Conservation (phyloP, 2,329 filamentous ascomycete species). For the Colletotrichum magnum region DNA sequence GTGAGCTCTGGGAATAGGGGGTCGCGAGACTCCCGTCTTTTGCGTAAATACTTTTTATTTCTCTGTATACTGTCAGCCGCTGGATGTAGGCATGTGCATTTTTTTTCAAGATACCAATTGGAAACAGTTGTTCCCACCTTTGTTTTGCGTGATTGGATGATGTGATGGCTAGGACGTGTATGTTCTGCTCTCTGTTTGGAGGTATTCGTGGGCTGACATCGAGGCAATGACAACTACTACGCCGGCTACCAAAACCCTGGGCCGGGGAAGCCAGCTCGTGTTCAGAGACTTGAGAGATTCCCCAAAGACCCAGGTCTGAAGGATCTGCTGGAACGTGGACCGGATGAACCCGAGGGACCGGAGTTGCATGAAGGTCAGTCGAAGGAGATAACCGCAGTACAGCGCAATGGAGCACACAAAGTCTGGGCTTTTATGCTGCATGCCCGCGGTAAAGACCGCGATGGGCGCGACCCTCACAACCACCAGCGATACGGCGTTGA, state of each 20-base stretch:
- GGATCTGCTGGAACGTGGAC: neutral
- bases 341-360: neutral
- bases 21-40: neutral
- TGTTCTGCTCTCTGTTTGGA: neutral
- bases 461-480: conserved; percentile 7
- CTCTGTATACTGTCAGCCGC: conserved; percentile 22
- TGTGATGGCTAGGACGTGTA: no score
- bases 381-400: conserved; percentile 17
- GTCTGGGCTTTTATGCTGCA: conserved; percentile 9
- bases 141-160: no score
- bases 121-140: neutral
- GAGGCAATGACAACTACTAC: neutral
- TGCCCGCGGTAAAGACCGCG: neutral
- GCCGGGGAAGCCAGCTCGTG: neutral
- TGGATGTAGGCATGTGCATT: conserved; percentile 8
- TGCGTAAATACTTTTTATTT: conserved; percentile 15
- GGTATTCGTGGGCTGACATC: neutral
- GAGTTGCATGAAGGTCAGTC: conserved; percentile 20
- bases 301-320: neutral
- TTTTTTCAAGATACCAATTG: conserved; percentile 13
- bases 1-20: neutral
- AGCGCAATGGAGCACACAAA: neutral
- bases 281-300: neutral
- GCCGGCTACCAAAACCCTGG: neutral
- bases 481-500: conserved; percentile 1